Base-by-base conservation (phyloP, 768 basidiomycete species). In the Tephrocybe sp. region DNA sequence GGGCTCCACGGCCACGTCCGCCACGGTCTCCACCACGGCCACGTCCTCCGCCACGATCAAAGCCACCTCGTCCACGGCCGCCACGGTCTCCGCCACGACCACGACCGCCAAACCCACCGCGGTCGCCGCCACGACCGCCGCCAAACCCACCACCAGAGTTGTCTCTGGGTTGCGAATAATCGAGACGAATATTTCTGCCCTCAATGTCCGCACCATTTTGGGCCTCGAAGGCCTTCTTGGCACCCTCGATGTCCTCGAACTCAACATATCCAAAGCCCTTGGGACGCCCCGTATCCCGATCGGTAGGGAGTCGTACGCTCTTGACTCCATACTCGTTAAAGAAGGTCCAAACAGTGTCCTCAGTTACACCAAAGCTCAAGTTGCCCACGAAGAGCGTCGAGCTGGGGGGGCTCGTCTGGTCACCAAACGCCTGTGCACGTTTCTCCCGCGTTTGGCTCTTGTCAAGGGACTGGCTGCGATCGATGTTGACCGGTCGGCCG, bases 241-340 rank as follows among this genome's bases (percentile, higher is more conserved):
- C 90, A 46, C 79, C 72, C 22, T 85, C 89, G 31, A 92, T 61
- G 58, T 87, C 85, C 57, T 86, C 82, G 69, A 95, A 97, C 69
- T 98, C 93, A 63, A 99, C 89, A 69, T 98, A 98, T 18, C 86
- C 97, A 69, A 96, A 98, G 61, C 97, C 97, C 69, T 98, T 98
- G 38, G 91, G 86, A 53, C 76, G 79, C 24, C 93, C 94, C 6
- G 88, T 80, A 42, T 99, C 97, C 57, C 91, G 78, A 68, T 98
- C 94, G 31, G 94, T 97, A 25, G 94, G 93, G 42, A 99, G 72
- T 48, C 94, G 83, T 32, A 98, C 91, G 61, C 75, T 86, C 73
- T 89, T 89, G 54, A 97, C 82, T 49, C 92, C 92, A 64, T 86
- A 86, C 63, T 93, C 92, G 55, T 83, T 86, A 69, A 98, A 99